Evolutionary conservation across 2,329 filamentous ascomycete species (phyloP).

Genomic region (Claviceps sp.): DNA sequence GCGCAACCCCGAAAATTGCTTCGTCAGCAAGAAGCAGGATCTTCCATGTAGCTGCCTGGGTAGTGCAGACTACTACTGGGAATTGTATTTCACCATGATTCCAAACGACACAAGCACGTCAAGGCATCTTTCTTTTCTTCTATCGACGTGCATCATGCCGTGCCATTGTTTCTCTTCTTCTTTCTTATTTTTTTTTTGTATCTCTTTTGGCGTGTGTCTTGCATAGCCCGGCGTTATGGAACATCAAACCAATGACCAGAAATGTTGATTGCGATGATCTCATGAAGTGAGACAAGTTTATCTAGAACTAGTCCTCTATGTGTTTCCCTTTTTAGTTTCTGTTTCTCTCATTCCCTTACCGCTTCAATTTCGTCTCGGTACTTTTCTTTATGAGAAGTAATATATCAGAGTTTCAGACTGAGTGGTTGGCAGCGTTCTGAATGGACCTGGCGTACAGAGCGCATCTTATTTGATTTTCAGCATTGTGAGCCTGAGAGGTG

Average conservation of each 20-base stretch:
- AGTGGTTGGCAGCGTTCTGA: background rate
- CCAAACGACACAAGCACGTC: background rate
- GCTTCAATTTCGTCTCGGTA: background rate
- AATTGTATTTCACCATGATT: background rate
- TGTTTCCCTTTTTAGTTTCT: background rate
- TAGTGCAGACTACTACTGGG: background rate
- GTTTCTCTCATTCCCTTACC: background rate
- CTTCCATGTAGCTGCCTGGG: background rate
- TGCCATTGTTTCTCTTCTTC: background rate
- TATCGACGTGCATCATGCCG: background rate
- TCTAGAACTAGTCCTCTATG: background rate
- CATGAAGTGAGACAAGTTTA: constrained; percentile 4
- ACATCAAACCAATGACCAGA: background rate
- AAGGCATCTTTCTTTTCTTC: background rate
- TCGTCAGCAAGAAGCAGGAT: background rate
- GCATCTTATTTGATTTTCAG: background rate
- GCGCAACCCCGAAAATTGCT: background rate
- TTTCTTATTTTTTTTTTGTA: background rate
- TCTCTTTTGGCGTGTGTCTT: background rate
- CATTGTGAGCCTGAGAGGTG: background rate
- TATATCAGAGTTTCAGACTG: background rate
- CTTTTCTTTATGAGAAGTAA: background rate
- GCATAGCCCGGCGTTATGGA: constrained; percentile 7
- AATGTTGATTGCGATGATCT: constrained; percentile 4
- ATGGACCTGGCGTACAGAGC: background rate